These are phyloP conservation scores for Centella asiatica DNA, from an alignment of 129 eudicot species.

Conservation along the genomic window DNA sequence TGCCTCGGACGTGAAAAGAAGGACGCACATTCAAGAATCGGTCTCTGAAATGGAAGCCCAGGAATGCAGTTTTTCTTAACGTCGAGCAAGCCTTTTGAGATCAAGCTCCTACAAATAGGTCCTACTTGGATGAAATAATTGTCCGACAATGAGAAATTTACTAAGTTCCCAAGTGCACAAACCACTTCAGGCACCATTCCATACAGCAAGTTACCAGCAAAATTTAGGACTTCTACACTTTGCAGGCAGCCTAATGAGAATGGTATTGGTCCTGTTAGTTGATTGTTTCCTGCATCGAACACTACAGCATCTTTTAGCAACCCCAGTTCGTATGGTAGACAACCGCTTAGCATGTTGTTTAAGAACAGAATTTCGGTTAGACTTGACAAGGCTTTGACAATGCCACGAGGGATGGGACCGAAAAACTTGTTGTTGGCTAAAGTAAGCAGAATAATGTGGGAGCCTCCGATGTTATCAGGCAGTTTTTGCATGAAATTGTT, in stretches of 20 bases:
- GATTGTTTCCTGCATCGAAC: slow-evolving; percentile 62
- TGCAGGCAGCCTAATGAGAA: slow-evolving; percentile 67
- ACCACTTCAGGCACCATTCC: slow-evolving; percentile 79
- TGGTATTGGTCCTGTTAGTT: slow-evolving; percentile 60
- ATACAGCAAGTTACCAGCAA: slow-evolving; percentile 49
- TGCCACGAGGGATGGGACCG: slow-evolving; percentile 65
- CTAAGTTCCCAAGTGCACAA: slow-evolving; percentile 53
- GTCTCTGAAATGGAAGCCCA: slow-evolving; percentile 48
- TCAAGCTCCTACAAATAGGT: slow-evolving; percentile 51
- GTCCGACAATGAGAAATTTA: slow-evolving; percentile 49
- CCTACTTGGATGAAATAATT: slow-evolving; percentile 56
- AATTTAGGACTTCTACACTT: slow-evolving; percentile 44
- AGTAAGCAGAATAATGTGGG: slow-evolving; percentile 50
- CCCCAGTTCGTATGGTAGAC: slow-evolving; percentile 80
- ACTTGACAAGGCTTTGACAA: slow-evolving; percentile 31
- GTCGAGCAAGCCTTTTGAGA: slow-evolving; percentile 60
- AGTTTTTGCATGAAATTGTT: slow-evolving; percentile 54
- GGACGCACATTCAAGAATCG: slow-evolving; percentile 33
- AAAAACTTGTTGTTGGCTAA: slow-evolving; percentile 80
- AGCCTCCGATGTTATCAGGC: slow-evolving; percentile 37
- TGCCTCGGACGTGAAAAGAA: slow-evolving; percentile 45
- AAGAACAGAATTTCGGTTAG: slow-evolving; percentile 51
- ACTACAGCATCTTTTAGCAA: slow-evolving; percentile 50
- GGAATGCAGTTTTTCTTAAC: slow-evolving; percentile 57
- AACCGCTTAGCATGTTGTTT: slow-evolving; percentile 68